Evolutionary conservation across 1,284 basidiomycete species (phyloP).

Genomic region (Ganoderma meredithae): DNA sequence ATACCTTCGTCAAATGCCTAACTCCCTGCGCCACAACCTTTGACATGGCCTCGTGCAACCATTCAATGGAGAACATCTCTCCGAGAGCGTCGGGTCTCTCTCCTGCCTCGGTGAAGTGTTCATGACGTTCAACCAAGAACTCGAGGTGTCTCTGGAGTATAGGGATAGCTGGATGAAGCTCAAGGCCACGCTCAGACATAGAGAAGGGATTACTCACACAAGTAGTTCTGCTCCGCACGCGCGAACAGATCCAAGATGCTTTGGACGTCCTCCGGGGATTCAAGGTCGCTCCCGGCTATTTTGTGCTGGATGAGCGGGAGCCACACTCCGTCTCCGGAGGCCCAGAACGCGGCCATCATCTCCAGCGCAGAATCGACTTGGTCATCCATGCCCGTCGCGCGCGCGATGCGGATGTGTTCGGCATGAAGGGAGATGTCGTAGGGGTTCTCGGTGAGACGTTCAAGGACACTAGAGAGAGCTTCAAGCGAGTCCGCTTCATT

Average conservation of each 20-base stretch:
- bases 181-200: constrained; percentile 27
- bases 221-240: constrained; percentile 80
- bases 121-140: constrained; percentile 67
- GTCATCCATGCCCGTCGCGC: constrained; percentile 61
- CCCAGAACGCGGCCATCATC: constrained; percentile 67
- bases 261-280: constrained; percentile 56
- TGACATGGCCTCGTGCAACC: constrained; percentile 63
- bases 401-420: constrained; percentile 68
- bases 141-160: constrained; percentile 75
- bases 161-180: constrained; percentile 64
- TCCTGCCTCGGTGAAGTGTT: constrained; percentile 53
- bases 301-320: constrained; percentile 65
- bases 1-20: constrained; percentile 67
- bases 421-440: constrained; percentile 68
- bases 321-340: constrained; percentile 75
- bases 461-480: constrained; percentile 65
- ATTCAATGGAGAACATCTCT: constrained; percentile 63
- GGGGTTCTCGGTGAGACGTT: constrained; percentile 62
- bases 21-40: constrained; percentile 65
- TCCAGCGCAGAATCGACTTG: constrained; percentile 69
- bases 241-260: constrained; percentile 71
- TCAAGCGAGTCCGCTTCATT: constrained; percentile 56
- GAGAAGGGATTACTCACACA: constrained; percentile 64
- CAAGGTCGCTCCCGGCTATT: constrained; percentile 53
- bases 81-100: constrained; percentile 55